Conservation (phyloP, 2,329 filamentous ascomycete genomes). For the Atkinsonella hypoxylon region DNA sequence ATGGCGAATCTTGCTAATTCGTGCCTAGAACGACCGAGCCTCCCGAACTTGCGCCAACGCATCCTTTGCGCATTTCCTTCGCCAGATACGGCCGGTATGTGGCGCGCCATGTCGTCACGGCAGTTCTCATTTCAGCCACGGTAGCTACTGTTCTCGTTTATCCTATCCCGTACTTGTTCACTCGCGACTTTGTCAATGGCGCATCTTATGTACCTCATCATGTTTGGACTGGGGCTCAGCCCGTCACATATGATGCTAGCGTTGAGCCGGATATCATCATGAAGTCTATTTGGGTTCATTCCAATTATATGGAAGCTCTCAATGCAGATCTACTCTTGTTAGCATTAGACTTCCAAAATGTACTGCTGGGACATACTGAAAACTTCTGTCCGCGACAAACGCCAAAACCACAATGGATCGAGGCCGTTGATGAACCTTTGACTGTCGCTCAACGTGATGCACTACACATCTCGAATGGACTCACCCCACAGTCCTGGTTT, state of each 20-base stretch:
- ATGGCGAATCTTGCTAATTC: not conserved
- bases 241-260: slow-evolving; percentile 39
- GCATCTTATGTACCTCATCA: slow-evolving; percentile 63
- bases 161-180: slow-evolving; percentile 64
- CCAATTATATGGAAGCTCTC: slow-evolving; percentile 67
- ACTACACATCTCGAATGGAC: slow-evolving; percentile 46
- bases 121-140: slow-evolving; percentile 62
- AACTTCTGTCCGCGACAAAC: slow-evolving; percentile 38
- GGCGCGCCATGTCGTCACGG: slow-evolving; percentile 60
- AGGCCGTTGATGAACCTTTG: slow-evolving; percentile 24
- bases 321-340: slow-evolving; percentile 51
- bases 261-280: slow-evolving; percentile 61
- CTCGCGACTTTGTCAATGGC: slow-evolving; percentile 57
- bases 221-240: slow-evolving; percentile 67
- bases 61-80: slow-evolving; percentile 54
- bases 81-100: slow-evolving; percentile 58
- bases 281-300: slow-evolving; percentile 73
- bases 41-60: slow-evolving; percentile 49
- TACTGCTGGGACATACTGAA: slow-evolving; percentile 49
- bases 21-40: slow-evolving; percentile 57
- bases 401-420: slow-evolving; percentile 14
- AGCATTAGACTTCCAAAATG: slow-evolving; percentile 58
- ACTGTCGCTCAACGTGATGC: slow-evolving; percentile 36
- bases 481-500: slow-evolving; percentile 57
- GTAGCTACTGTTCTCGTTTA: slow-evolving; percentile 61